phyloP scores from a whole-genome alignment of 2,329 filamentous ascomycete species.

The Xylariaceae sp. region DNA sequence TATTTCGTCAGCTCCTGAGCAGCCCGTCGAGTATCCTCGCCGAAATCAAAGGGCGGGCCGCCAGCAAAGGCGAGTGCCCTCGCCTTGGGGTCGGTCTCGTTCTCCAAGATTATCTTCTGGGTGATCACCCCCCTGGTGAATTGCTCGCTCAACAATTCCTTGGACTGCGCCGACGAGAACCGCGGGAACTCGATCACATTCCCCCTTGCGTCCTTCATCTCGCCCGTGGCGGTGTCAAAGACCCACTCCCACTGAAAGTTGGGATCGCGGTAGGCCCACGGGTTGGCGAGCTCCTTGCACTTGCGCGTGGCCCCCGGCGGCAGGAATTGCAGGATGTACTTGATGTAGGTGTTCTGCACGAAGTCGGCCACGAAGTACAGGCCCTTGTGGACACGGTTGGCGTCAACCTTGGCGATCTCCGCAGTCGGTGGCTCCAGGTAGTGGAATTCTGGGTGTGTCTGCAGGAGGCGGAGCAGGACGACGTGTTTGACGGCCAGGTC shows the following conservation, averaged over 20 bases:
- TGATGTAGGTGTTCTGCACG: constrained; percentile 22
- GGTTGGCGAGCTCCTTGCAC: constrained; percentile 22
- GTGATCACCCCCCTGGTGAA: too few species aligned
- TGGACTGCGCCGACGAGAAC: constrained; percentile 5
- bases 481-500: constrained; percentile 17
- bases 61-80: constrained; percentile 15
- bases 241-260: constrained; percentile 21
- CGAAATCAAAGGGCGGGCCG: constrained; percentile 21
- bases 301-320: constrained; percentile 20
- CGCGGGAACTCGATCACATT: constrained; percentile 17
- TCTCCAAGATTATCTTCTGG: constrained; percentile 22
- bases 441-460: constrained; percentile 17
- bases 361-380: constrained; percentile 22
- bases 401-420: constrained; percentile 13
- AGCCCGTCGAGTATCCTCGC: constrained; percentile 12
- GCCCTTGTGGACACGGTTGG: constrained; percentile 10
- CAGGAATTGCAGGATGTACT: constrained; percentile 20
- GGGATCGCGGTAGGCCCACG: constrained; percentile 22
- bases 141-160: too few species aligned
- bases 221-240: constrained; percentile 17
- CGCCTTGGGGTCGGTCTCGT: constrained; percentile 18
- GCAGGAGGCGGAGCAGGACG: constrained; percentile 20
- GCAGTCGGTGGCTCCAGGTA: constrained; percentile 19
- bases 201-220: constrained; percentile 11
- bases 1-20: too few species aligned